These are phyloP conservation scores for Decorospora gaudefroyi DNA, from an alignment of 2,329 filamentous ascomycete species.

Conservation along the genomic window DNA sequence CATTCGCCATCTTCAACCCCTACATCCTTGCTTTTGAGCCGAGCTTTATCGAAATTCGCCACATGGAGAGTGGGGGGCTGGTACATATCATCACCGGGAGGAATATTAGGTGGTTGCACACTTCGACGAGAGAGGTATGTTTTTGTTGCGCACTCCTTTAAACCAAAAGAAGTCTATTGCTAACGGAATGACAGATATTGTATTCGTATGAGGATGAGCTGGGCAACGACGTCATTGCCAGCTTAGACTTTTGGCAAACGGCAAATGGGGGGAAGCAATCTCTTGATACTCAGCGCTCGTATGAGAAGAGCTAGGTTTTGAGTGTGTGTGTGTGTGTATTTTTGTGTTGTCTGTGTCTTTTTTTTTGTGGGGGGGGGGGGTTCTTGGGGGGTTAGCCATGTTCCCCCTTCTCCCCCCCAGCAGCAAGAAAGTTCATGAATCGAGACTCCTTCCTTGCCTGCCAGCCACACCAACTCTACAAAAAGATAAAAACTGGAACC, in stretches of 20 bases:
- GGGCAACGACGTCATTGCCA: slow-evolving; percentile 90
- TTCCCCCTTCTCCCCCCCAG: no score
- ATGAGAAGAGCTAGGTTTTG: slow-evolving; percentile 36
- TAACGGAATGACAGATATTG: slow-evolving; percentile 70
- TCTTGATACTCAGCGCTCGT: slow-evolving; percentile 33
- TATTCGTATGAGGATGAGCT: slow-evolving; percentile 97
- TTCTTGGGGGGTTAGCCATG: no score
- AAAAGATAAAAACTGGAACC: no score
- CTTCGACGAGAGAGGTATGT: slow-evolving; percentile 88
- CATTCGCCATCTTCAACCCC: slow-evolving; percentile 92
- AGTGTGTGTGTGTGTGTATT: no score
- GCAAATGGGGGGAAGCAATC: slow-evolving; percentile 35
- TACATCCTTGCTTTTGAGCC: slow-evolving; percentile 97
- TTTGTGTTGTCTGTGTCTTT: no score
- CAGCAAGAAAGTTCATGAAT: no score
- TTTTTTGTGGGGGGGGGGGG: no score
- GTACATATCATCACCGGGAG: slow-evolving; percentile 96
- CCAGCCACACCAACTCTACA: no score
- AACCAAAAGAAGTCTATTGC: not conserved
- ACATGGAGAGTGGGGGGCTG: slow-evolving; percentile 87
- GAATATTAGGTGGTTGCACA: slow-evolving; percentile 97
- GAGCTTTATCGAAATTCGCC: slow-evolving; percentile 94
- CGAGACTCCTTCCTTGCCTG: no score
- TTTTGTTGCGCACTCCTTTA: not conserved
- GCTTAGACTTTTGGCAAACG: slow-evolving; percentile 88